These are phyloP conservation scores for Lanmaoa rubissima DNA, from an alignment of 768 basidiomycete genomes.

Conservation along the genomic window DNA sequence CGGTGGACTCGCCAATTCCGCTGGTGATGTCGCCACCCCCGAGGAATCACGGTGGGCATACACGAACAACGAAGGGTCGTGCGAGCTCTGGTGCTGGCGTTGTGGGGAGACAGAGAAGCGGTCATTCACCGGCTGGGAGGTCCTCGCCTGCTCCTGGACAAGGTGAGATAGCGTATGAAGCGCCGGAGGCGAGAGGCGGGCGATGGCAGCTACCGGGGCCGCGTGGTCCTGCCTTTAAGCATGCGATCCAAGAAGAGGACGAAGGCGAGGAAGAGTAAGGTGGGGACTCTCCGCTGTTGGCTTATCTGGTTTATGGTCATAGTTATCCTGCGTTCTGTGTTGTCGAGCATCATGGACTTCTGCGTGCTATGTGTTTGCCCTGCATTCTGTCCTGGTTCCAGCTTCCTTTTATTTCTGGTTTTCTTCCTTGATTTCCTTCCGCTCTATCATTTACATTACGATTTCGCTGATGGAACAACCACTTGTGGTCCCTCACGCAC, in stretches of 20 bases:
- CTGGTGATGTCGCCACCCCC: slow-evolving; percentile 49
- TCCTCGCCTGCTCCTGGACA: slow-evolving; percentile 54
- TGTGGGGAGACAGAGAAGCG: slow-evolving; percentile 43
- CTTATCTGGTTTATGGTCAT: slow-evolving; percentile 6
- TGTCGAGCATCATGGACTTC: slow-evolving; percentile 10
- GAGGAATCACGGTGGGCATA: slow-evolving; percentile 41
- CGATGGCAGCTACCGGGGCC: slow-evolving; percentile 67
- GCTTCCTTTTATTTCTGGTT: slow-evolving; percentile 1
- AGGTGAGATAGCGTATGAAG: slow-evolving; percentile 46
- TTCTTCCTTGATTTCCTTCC: slow-evolving; percentile 2
- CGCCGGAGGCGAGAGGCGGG: slow-evolving; percentile 49
- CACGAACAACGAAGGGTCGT: slow-evolving; percentile 35
- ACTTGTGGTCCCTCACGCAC: slow-evolving; percentile 1
- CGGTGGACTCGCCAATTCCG: slow-evolving; percentile 41
- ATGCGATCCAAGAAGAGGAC: slow-evolving; percentile 82
- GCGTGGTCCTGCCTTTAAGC: slow-evolving; percentile 69
- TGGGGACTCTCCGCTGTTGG: slow-evolving; percentile 3
- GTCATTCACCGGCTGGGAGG: slow-evolving; percentile 61
- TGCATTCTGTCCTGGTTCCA: slow-evolving; percentile 4
- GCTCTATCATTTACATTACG: slow-evolving; percentile 14
- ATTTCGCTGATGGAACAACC: slow-evolving; percentile 11
- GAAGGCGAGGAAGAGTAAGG: slow-evolving; percentile 72
- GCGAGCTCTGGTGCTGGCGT: slow-evolving; percentile 22
- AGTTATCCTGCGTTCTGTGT: slow-evolving; percentile 10
- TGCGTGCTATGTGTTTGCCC: slow-evolving; percentile 3